phyloP scores from a whole-genome alignment of 192 early-diverging fungal genomes.

The Phycomyces blakesleeanus region DNA sequence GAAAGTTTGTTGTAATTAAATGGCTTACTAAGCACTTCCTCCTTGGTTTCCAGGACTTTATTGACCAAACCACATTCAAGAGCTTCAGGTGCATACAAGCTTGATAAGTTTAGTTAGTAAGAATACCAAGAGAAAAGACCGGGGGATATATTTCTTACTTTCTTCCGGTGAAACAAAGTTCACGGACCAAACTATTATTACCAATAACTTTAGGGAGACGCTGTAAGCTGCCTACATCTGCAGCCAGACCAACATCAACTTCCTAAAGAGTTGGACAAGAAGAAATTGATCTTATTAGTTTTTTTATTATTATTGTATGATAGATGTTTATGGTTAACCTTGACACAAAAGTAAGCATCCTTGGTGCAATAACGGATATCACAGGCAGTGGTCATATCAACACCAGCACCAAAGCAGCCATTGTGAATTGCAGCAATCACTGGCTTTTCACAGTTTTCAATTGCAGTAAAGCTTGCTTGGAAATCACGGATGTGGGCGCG shows the following conservation, averaged over 20 bases:
- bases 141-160: constrained; percentile 32
- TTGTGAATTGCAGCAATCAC: constrained; percentile 89
- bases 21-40: constrained; percentile 47
- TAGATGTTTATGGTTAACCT: too few species aligned
- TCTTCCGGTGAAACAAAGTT: constrained; percentile 84
- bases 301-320: background rate
- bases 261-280: constrained; percentile 43
- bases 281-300: background rate
- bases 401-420: constrained; percentile 79
- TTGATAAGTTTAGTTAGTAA: constrained; percentile 17
- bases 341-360: constrained; percentile 81
- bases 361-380: constrained; percentile 82
- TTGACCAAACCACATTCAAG: constrained; percentile 53
- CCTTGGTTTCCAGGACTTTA: constrained; percentile 44
- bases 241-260: constrained; percentile 91
- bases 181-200: constrained; percentile 87
- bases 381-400: constrained; percentile 88
- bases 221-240: constrained; percentile 91
- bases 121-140: background rate
- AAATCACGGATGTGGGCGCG: constrained; percentile 26
- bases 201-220: constrained; percentile 92
- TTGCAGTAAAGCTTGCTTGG: constrained; percentile 69
- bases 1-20: too few species aligned
- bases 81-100: constrained; percentile 58
- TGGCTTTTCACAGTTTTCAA: constrained; percentile 83